Evolutionary conservation across 2,329 filamentous ascomycete species (phyloP), one percentile per base, ranked within the genome.

Genomic region (Plectosphaerella cucumerina): DNA sequence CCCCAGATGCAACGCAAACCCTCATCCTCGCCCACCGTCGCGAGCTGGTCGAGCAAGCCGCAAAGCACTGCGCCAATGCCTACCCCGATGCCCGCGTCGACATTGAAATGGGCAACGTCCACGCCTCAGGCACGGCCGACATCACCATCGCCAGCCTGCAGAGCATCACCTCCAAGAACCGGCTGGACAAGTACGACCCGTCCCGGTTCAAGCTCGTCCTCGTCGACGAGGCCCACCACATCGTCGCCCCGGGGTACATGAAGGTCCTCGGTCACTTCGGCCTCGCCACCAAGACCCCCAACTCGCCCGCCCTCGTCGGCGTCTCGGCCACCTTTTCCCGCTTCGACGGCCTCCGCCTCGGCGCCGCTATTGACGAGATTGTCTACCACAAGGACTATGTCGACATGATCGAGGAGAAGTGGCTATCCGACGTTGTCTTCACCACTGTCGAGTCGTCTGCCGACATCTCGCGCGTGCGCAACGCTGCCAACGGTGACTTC

Each of bases 141-240:
- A 97, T 99, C 59, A 97, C 93, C 9, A 80, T 99, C 48, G 94
- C 93, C 43, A 97, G 93, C 33, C 80, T 99, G 34, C 85, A 87
- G 62, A 97, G 90, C 66, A 84, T 99, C 59, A 82, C 78, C 8
- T 95, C 89, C 5, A 81, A 82, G 12, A 81, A 86, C 48, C 82
- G 94, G 2, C 77, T 97, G n/a, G 64, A 68, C 34, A 97, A 96
- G 64, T 97, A 93, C 61, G 82, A 95, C 58, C 88, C 91, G 0
- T 68, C 67, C 0, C 75, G 74, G 8, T 97, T 93, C 75, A 99
- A 99, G 69, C 81, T 99, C 0, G 74, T 99, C 0, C 78, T 99
- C 3, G 93, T 99, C 4, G 94, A 99, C 58, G 94, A 99, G 70
- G 94, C 93, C 5, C 94, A 99, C 66, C 94, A 99, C 68, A 96